Conservation (phyloP, 495 filamentous ascomycete genomes). For the Podospora appendiculata region DNA sequence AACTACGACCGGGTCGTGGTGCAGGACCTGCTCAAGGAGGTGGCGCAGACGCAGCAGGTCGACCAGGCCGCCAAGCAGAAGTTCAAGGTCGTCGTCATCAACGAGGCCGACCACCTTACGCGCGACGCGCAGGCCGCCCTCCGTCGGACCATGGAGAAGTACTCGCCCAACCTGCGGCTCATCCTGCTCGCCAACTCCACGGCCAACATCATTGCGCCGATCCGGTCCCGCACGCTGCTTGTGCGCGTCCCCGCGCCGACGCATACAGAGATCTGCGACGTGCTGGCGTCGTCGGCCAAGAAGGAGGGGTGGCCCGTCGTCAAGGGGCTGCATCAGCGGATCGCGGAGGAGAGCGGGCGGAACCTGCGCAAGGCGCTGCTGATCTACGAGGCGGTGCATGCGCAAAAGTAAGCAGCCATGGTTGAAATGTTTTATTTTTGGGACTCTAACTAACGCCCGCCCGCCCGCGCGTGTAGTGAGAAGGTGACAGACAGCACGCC, state of each 20-base stretch:
- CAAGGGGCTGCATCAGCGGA: constrained; percentile 64
- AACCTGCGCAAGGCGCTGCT: constrained; percentile 84
- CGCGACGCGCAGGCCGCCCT: constrained; percentile 93
- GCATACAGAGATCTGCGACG: constrained; percentile 71
- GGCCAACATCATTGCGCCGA: constrained; percentile 95
- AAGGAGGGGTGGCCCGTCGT: constrained; percentile 69
- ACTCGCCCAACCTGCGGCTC: constrained; percentile 84
- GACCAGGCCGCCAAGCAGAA: constrained; percentile 79
- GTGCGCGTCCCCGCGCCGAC: constrained; percentile 89
- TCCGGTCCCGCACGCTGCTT: constrained; percentile 78
- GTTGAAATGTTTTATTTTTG: too few relatives aligned
- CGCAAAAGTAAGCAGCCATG: constrained; percentile 78
- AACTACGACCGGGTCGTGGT: constrained; percentile 92
- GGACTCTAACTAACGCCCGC: too few relatives aligned
- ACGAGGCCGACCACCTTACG: constrained; percentile 94
- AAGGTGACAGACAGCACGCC: constrained; percentile 79
- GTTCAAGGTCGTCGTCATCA: constrained; percentile 98
- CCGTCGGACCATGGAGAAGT: constrained; percentile 97
- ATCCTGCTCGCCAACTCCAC: constrained; percentile 92
- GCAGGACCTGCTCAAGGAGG: constrained; percentile 93
- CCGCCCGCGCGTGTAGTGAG: too few relatives aligned
- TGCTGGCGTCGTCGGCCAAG: constrained; percentile 64
- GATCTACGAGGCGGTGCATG: constrained; percentile 95
- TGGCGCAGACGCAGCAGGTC: constrained; percentile 97
- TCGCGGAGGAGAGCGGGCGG: constrained; percentile 85